Percentiles rank a stretch among this genome's conserved stretches.
phyloP scores from a whole-genome alignment of 208 protist genomes.

The Leishmania turanica region DNA sequence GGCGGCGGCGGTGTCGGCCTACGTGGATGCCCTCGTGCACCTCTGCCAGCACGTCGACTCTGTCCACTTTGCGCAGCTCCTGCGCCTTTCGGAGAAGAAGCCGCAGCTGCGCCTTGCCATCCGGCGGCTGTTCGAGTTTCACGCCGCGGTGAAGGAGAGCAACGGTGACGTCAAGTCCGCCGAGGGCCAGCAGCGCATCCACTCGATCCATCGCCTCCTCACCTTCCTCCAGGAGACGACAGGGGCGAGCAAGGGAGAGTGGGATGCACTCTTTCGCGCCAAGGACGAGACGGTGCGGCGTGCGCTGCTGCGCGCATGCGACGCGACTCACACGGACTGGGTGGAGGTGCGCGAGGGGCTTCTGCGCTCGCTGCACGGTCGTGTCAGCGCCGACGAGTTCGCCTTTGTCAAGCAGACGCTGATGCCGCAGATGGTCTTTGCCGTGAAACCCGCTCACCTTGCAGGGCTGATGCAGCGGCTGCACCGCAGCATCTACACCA shows the following conservation, averaged over 20 bases:
- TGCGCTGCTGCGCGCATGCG: slow-evolving; percentile 52
- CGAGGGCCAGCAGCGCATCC: slow-evolving; percentile 56
- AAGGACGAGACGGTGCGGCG: slow-evolving; percentile 71
- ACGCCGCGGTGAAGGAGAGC: slow-evolving; percentile 34
- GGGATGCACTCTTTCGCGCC: slow-evolving; percentile 67
- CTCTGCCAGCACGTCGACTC: slow-evolving; percentile 54
- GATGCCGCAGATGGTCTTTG: slow-evolving; percentile 46
- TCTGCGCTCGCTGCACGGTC: slow-evolving; percentile 46
- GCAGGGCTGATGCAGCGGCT: slow-evolving; percentile 46
- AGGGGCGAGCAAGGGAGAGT: slow-evolving; percentile 54
- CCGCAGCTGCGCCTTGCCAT: slow-evolving; percentile 55
- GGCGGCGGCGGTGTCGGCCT: slow-evolving; percentile 25
- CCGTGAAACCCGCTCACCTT: slow-evolving; percentile 41
- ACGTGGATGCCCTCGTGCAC: slow-evolving; percentile 48
- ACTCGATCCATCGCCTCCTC: slow-evolving; percentile 73
- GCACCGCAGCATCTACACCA: slow-evolving; percentile 25
- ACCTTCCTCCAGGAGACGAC: slow-evolving; percentile 61
- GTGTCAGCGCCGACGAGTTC: slow-evolving; percentile 39
- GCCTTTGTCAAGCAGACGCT: slow-evolving; percentile 55
- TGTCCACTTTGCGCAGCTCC: slow-evolving; percentile 43
- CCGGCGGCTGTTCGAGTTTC: slow-evolving; percentile 33
- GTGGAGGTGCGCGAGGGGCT: slow-evolving; percentile 37
- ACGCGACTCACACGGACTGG: slow-evolving; percentile 35
- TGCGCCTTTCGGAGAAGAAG: slow-evolving; percentile 53
- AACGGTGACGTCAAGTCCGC: slow-evolving; percentile 43